Evolutionary conservation across 768 basidiomycete species (phyloP).

Genomic region (Panus rudis): DNA sequence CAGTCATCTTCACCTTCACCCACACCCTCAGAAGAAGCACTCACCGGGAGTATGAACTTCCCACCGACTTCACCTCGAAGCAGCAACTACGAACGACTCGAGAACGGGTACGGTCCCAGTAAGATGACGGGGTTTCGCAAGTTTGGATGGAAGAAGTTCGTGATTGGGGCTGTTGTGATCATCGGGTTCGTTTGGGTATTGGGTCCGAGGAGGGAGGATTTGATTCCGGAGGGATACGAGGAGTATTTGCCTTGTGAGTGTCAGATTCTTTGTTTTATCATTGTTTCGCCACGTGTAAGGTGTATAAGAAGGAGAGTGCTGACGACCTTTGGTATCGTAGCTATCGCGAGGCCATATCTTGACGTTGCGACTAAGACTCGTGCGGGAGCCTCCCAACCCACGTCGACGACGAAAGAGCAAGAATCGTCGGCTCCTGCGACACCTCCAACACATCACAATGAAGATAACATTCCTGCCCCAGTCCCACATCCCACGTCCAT

Average conservation of each 20-base stretch:
- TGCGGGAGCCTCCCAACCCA: no score
- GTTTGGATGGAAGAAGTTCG: constrained; percentile 61
- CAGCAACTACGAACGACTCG: constrained; percentile 52
- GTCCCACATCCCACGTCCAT: constrained; percentile 44
- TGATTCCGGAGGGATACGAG: constrained; percentile 20
- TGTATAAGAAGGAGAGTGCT: not conserved
- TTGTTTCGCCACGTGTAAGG: constrained; percentile 1
- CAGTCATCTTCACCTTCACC: no score
- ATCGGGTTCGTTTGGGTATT: constrained; percentile 62
- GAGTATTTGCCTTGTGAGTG: constrained; percentile 23
- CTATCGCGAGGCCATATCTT: constrained; percentile 6
- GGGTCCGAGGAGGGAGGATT: constrained; percentile 38
- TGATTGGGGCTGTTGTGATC: constrained; percentile 47
- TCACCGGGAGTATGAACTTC: no score
- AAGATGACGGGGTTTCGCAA: constrained; percentile 21
- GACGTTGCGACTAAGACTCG: not conserved
- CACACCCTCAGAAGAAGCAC: no score
- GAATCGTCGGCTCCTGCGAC: not conserved
- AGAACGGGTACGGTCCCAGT: constrained; percentile 51
- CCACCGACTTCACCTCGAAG: constrained; percentile 35
- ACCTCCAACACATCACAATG: constrained; percentile 9
- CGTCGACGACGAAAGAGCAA: no score
- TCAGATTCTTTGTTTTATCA: not conserved
- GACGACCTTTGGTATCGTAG: constrained; percentile 6
- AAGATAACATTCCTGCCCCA: constrained; percentile 9